These are phyloP conservation scores for Rhinocladiella similis DNA, from an alignment of 2,329 filamentous ascomycete species.

Conservation along the genomic window DNA sequence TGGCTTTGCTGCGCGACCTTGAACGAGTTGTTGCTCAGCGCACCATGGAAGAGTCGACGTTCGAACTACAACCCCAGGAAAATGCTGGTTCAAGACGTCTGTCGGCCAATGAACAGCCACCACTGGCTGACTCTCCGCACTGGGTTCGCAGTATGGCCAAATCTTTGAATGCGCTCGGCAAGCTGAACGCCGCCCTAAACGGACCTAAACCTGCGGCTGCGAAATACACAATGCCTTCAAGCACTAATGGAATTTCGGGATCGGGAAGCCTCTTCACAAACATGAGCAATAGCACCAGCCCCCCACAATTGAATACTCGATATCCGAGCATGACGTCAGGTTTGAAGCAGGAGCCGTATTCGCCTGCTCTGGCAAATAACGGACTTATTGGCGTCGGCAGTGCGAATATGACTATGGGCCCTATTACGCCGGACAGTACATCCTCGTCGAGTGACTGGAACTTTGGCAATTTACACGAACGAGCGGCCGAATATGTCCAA, in stretches of 20 bases:
- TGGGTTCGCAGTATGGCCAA: conserved; percentile 49
- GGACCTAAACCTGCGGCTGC: conserved; percentile 10
- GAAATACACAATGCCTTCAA: neutral
- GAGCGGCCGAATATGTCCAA: conserved; percentile 50
- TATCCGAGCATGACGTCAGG: conserved; percentile 10
- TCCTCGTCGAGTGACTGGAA: conserved; percentile 48
- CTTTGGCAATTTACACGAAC: conserved; percentile 46
- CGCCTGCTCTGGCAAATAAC: conserved; percentile 13
- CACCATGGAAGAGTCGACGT: conserved; percentile 32
- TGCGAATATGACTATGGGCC: conserved; percentile 29
- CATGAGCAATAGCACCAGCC: conserved; percentile 21
- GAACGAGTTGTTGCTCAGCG: conserved; percentile 47
- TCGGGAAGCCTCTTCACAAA: conserved; percentile 24
- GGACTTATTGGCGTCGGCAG: conserved; percentile 3
- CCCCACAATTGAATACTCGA: conserved; percentile 12
- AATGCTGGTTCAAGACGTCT: conserved; percentile 25
- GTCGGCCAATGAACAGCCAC: conserved; percentile 10
- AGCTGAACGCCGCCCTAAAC: conserved; percentile 43
- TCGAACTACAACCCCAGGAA: conserved; percentile 20
- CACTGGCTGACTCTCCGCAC: conserved; percentile 33
- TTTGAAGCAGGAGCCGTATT: conserved; percentile 20
- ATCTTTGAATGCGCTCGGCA: conserved; percentile 46
- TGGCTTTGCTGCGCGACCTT: conserved; percentile 42
- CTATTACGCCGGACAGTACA: conserved; percentile 47
- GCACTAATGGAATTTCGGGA: neutral